Conservation (phyloP, 78 protist species). For the Mantamonas sphyraenae region DNA sequence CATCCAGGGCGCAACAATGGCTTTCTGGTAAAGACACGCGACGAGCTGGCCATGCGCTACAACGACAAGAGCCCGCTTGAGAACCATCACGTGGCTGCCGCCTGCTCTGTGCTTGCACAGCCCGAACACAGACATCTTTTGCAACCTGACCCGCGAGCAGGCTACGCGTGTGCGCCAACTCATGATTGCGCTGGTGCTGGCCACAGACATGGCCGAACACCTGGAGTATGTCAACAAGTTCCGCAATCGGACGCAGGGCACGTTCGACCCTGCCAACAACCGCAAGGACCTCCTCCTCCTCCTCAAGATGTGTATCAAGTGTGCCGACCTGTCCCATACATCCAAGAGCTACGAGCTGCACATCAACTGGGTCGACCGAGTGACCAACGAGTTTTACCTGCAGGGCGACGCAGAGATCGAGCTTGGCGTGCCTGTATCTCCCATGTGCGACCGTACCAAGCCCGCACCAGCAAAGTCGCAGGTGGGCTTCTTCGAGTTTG, state of each 20-base stretch:
- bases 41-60: neutral
- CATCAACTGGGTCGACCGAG: neutral
- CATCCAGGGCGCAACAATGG: conserved; percentile 3
- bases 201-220: conserved; percentile 16
- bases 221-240: neutral
- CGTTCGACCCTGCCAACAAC: neutral
- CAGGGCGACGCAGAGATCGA: neutral
- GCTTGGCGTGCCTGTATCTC: neutral
- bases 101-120: neutral
- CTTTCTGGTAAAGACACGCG: neutral
- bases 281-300: no score
- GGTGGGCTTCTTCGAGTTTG: neutral
- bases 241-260: neutral
- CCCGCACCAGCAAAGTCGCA: neutral
- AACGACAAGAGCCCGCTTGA: neutral
- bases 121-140: neutral
- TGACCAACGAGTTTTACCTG: neutral
- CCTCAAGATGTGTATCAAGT: neutral
- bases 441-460: neutral
- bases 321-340: conserved; percentile 1
- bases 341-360: neutral
- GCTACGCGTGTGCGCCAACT: neutral
- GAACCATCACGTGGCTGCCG: conserved; percentile 1
- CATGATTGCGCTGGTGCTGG: neutral
- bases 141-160: neutral